Conservation (phyloP, 257 asterid species). For the Salvia hispanica region DNA sequence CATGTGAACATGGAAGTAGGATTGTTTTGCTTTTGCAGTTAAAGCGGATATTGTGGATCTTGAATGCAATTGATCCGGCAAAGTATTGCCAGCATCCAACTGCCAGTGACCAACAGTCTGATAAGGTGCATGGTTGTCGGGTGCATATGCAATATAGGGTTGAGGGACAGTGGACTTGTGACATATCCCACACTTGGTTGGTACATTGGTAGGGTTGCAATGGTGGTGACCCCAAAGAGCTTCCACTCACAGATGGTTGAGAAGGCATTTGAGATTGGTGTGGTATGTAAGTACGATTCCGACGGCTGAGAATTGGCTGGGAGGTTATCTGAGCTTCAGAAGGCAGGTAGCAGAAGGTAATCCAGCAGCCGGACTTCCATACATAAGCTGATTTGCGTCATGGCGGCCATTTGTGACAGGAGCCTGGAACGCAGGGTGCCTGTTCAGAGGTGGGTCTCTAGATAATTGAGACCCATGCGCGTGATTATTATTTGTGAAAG, state of each 20-base stretch:
- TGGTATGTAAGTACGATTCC: constrained; percentile 26
- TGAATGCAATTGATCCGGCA: constrained; percentile 36
- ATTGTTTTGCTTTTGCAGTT: constrained; percentile 29
- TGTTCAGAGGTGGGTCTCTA: constrained; percentile 30
- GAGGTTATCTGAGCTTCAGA: constrained; percentile 37
- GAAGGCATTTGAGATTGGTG: constrained; percentile 40
- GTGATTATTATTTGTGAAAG: constrained; percentile 31
- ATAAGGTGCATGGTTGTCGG: constrained; percentile 32
- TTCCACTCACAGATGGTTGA: constrained; percentile 33
- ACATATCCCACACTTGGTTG: constrained; percentile 29
- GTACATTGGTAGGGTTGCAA: constrained; percentile 29
- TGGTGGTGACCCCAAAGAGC: constrained; percentile 29
- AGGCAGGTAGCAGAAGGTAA: constrained; percentile 29
- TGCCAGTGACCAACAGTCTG: constrained; percentile 38
- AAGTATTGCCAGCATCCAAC: constrained; percentile 30
- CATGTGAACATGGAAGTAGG: constrained; percentile 13
- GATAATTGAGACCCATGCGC: constrained; percentile 32
- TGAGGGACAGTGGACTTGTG: constrained; percentile 28
- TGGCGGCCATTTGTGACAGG: constrained; percentile 22
- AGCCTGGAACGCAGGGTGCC: constrained; percentile 32
- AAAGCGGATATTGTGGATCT: constrained; percentile 30
- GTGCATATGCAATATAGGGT: constrained; percentile 29
- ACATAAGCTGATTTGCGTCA: neutral
- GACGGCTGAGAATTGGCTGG: constrained; percentile 31
- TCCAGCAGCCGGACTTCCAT: constrained; percentile 25